Conservation (phyloP, 164 flowering plant species). For the Vitis labrusca region DNA sequence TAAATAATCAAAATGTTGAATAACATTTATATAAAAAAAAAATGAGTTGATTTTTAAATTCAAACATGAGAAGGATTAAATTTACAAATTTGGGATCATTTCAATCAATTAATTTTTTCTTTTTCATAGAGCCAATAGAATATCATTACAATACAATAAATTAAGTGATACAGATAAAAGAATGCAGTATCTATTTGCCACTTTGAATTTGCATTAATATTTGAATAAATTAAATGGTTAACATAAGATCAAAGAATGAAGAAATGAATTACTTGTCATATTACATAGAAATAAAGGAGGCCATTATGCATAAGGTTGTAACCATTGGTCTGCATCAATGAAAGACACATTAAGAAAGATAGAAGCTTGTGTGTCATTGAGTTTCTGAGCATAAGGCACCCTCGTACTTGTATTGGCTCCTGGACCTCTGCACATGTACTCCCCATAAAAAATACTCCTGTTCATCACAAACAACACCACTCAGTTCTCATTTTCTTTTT, state of each 20-base stretch:
- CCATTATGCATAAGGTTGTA: conserved; percentile 34
- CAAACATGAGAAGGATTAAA: too few species aligned
- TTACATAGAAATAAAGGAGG: not conserved
- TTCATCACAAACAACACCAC: not conserved
- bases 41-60: too few species aligned
- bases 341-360: conserved; percentile 64
- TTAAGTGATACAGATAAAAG: too few species aligned
- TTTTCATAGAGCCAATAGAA: too few species aligned
- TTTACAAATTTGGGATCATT: too few species aligned
- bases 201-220: too few species aligned
- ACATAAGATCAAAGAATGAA: not conserved
- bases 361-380: conserved; percentile 71
- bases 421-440: conserved; percentile 73
- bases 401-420: conserved; percentile 67
- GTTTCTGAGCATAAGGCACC: conserved; percentile 56
- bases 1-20: too few species aligned
- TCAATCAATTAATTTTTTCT: too few species aligned
- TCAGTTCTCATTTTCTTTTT: too few species aligned
- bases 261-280: not conserved
- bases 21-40: too few species aligned
- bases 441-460: conserved; percentile 88
- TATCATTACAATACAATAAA: too few species aligned
- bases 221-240: not conserved
- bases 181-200: too few species aligned
- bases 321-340: conserved; percentile 83